A percentile compares a stretch with the other conserved stretches of the same genome.
These are phyloP conservation scores for Fonsecaea erecta DNA, from an alignment of 2,329 filamentous ascomycete species.

Conservation along the genomic window DNA sequence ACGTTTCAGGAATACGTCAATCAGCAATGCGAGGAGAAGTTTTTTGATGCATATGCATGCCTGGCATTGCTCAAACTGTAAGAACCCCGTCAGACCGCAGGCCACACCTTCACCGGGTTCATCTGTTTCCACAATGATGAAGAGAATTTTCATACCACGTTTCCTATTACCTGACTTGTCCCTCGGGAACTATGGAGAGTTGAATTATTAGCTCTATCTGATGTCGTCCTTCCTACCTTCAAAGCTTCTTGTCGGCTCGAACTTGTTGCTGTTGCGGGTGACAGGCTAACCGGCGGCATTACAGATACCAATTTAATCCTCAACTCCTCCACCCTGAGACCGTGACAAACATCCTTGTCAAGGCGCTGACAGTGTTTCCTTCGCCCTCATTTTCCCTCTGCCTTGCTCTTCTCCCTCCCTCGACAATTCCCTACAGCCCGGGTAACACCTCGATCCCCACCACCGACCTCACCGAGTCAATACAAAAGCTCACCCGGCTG, in stretches of 20 bases:
- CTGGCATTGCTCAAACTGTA: constrained; percentile 95
- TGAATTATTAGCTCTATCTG: constrained; percentile 75
- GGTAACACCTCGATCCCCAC: constrained; percentile 49
- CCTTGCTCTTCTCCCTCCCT: constrained; percentile 88
- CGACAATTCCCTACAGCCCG: constrained; percentile 69
- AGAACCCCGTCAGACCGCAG: constrained; percentile 43
- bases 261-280: neutral
- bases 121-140: constrained; percentile 69
- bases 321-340: constrained; percentile 96
- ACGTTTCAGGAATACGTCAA: constrained; percentile 93
- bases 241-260: neutral
- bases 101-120: neutral
- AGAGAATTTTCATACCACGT: constrained; percentile 71
- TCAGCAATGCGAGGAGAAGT: constrained; percentile 93
- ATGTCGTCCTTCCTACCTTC: constrained; percentile 44
- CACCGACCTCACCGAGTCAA: constrained; percentile 75
- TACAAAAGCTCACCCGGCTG: constrained; percentile 82
- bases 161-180: constrained; percentile 95
- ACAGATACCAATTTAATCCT: constrained; percentile 98
- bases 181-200: constrained; percentile 67
- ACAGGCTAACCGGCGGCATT: constrained; percentile 28
- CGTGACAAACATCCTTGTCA: constrained; percentile 98
- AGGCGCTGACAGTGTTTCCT: constrained; percentile 95
- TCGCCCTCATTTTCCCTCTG: constrained; percentile 92
- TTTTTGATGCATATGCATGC: constrained; percentile 95